Evolutionary conservation across 331 rosid species (phyloP).

Genomic region (Dryas integrifolia): DNA sequence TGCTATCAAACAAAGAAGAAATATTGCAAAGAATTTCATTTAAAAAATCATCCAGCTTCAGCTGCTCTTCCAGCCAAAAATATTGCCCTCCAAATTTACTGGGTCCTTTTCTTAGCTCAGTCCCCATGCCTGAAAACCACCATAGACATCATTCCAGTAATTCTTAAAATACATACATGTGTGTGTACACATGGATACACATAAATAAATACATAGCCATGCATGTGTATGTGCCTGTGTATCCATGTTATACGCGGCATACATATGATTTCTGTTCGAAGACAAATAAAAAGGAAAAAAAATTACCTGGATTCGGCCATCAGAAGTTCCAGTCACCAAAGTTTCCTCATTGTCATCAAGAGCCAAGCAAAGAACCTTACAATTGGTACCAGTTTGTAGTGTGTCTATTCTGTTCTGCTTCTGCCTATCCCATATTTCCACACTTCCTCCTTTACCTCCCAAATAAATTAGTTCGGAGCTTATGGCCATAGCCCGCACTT

Average conservation of each 20-base stretch:
- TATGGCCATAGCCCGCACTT: slow-evolving; percentile 70
- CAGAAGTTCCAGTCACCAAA: slow-evolving; percentile 81
- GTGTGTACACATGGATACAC: too few relatives aligned
- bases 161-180: background rate
- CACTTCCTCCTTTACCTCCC: slow-evolving; percentile 73
- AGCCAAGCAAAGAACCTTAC: slow-evolving; percentile 68
- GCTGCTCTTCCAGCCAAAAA: background rate
- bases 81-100: slow-evolving; percentile 18
- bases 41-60: slow-evolving; percentile 6
- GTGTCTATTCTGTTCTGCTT: slow-evolving; percentile 55
- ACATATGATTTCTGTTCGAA: background rate
- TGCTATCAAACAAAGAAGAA: slow-evolving; percentile 17
- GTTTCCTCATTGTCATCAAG: slow-evolving; percentile 63
- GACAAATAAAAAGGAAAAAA: background rate
- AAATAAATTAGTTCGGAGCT: slow-evolving; percentile 75
- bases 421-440: slow-evolving; percentile 78
- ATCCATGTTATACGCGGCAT: background rate
- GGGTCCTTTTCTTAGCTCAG: slow-evolving; percentile 40
- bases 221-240: background rate
- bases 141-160: slow-evolving; percentile 10
- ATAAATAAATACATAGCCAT: background rate
- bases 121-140: slow-evolving; percentile 75
- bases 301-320: slow-evolving; percentile 76
- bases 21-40: slow-evolving; percentile 15
- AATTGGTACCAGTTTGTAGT: slow-evolving; percentile 56